Conservation (phyloP, 345 rosid genomes). For the Populus ilicifolia region DNA sequence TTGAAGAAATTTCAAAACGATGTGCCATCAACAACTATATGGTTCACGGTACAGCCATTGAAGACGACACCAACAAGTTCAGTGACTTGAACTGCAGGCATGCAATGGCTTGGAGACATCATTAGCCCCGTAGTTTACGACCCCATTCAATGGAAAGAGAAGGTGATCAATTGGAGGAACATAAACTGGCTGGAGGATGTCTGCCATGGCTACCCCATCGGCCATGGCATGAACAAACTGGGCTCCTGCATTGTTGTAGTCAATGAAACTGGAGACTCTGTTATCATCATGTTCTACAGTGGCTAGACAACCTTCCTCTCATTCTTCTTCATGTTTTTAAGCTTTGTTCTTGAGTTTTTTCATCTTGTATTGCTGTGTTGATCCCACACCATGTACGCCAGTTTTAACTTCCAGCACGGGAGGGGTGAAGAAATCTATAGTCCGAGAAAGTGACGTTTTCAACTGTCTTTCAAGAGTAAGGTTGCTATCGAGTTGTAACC, state of each 20-base stretch:
- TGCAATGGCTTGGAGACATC: slow-evolving; percentile 18
- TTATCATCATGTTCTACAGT: slow-evolving; percentile 9
- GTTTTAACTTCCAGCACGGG: background rate
- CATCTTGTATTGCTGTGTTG: no score
- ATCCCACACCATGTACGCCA: no score
- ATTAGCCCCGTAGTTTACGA: slow-evolving; percentile 24
- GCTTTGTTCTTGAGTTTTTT: no score
- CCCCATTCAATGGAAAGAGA: slow-evolving; percentile 38
- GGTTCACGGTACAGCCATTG: slow-evolving; percentile 19
- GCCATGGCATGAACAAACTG: slow-evolving; percentile 33
- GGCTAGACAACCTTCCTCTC: slow-evolving; percentile 21
- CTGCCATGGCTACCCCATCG: slow-evolving; percentile 21
- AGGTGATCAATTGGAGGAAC: slow-evolving; percentile 27
- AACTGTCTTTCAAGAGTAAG: background rate
- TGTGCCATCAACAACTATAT: slow-evolving; percentile 12
- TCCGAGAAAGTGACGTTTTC: slow-evolving; percentile 19
- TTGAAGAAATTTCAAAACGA: slow-evolving; percentile 26
- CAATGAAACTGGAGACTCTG: slow-evolving; percentile 10
- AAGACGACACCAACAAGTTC: slow-evolving; percentile 45
- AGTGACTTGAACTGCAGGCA: slow-evolving; percentile 45
- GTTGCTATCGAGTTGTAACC: no score
- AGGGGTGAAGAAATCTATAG: slow-evolving; percentile 15
- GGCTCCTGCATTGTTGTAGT: slow-evolving; percentile 31
- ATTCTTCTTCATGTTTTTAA: no score
- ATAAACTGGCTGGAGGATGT: slow-evolving; percentile 20